phyloP scores from a whole-genome alignment of 257 asterid species.

The Salvia splendens region DNA sequence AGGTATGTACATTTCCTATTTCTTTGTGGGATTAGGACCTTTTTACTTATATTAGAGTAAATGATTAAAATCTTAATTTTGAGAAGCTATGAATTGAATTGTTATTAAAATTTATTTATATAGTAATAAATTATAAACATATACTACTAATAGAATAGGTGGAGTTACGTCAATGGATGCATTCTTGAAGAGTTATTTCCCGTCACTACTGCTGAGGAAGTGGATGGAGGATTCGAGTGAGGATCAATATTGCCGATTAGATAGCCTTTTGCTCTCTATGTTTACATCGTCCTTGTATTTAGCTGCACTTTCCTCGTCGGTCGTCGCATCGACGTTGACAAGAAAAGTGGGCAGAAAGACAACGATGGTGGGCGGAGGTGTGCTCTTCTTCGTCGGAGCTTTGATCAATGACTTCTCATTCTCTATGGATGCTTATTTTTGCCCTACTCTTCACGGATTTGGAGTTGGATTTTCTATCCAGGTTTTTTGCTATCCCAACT shows the following conservation, averaged over 20 bases:
- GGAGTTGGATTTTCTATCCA: slow-evolving; percentile 84
- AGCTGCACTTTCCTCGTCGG: slow-evolving; percentile 74
- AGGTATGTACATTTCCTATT: too few species aligned
- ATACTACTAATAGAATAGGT: too few species aligned
- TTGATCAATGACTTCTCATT: slow-evolving; percentile 45
- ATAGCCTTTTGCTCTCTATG: slow-evolving; percentile 65
- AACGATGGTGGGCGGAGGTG: slow-evolving; percentile 70
- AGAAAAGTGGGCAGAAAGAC: slow-evolving; percentile 57
- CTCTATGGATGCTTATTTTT: slow-evolving; percentile 64
- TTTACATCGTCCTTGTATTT: slow-evolving; percentile 79
- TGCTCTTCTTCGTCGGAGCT: slow-evolving; percentile 69
- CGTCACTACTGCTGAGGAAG: slow-evolving; percentile 52
- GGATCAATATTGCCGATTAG: slow-evolving; percentile 70
- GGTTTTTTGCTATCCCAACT: too few species aligned
- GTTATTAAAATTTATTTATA: too few species aligned
- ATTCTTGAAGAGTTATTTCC: slow-evolving; percentile 63
- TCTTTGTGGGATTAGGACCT: too few species aligned
- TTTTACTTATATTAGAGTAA: too few species aligned
- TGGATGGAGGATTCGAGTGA: slow-evolving; percentile 28
- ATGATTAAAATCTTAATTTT: too few species aligned
- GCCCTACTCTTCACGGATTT: slow-evolving; percentile 77
- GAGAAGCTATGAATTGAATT: too few species aligned
- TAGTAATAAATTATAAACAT: too few species aligned
- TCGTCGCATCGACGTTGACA: slow-evolving; percentile 62
- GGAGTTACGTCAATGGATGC: slow-evolving; percentile 90